A percentile compares a stretch with the other conserved stretches of the same genome.
These are phyloP conservation scores for Pseudozyma sp. DNA, from an alignment of 1,284 basidiomycete genomes.

Conservation along the genomic window DNA sequence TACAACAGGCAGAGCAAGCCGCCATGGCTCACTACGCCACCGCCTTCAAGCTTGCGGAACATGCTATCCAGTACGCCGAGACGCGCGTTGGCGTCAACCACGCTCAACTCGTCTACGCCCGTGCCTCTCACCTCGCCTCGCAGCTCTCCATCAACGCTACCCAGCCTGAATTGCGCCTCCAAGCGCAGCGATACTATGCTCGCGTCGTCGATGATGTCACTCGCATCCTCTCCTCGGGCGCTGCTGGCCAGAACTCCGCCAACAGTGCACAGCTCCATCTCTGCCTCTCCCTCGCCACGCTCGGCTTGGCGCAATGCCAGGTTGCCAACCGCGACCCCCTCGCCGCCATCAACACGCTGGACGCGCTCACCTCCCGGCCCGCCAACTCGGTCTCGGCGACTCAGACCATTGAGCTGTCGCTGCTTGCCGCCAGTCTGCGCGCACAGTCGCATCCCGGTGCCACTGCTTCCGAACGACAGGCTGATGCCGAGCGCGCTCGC, in stretches of 20 bases:
- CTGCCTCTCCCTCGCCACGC: slow-evolving; percentile 57
- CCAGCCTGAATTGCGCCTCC: slow-evolving; percentile 50
- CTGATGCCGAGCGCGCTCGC: slow-evolving; percentile 55
- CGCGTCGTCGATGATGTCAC: slow-evolving; percentile 58
- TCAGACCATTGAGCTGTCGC: slow-evolving; percentile 54
- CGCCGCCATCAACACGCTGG: slow-evolving; percentile 62
- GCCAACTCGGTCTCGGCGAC: slow-evolving; percentile 35
- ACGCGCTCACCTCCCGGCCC: slow-evolving; percentile 50
- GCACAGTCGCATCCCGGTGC: slow-evolving; percentile 60
- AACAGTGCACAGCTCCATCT: slow-evolving; percentile 42
- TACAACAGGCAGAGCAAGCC: slow-evolving; percentile 28
- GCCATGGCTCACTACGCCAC: slow-evolving; percentile 50
- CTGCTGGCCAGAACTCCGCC: slow-evolving; percentile 13
- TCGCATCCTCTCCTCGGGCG: slow-evolving; percentile 24
- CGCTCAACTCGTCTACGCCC: slow-evolving; percentile 61
- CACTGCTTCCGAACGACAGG: slow-evolving; percentile 39
- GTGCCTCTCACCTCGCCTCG: slow-evolving; percentile 60
- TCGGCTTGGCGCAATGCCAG: slow-evolving; percentile 66
- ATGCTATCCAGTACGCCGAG: slow-evolving; percentile 67
- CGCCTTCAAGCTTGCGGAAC: slow-evolving; percentile 66
- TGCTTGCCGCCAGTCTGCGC: slow-evolving; percentile 59
- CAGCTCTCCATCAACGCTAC: slow-evolving; percentile 50
- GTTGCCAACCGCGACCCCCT: slow-evolving; percentile 55
- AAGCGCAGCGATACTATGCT: slow-evolving; percentile 61
- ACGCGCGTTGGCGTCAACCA: slow-evolving; percentile 53